Evolutionary conservation across 257 asterid species (phyloP), one percentile per base, ranked within the genome.

Genomic region (Penstemon eatonii): DNA sequence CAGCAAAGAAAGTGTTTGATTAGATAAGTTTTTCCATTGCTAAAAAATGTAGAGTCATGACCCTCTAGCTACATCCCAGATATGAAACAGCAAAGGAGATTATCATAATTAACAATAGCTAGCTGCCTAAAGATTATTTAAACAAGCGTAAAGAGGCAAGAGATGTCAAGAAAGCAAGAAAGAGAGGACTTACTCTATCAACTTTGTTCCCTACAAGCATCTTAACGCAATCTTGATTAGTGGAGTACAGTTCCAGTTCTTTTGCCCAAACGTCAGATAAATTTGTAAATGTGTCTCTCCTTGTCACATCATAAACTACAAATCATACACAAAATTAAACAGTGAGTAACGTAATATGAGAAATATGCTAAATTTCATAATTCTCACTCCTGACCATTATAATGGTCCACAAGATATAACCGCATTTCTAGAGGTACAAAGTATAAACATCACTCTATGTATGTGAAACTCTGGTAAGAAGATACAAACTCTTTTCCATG

Each of bases 161-260:
- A 19, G 37, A 12, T 4, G 42, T 50, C 25, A 55, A 70, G 54
- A 65, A 57, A 37, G 57, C 43, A 50, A 55, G 56, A 57, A 71
- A 47, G 61, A 25, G 2, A 25, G 38, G 72, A 78, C 87, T 65
- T 79, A 91, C 97, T 71, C 81, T 81, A 76, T 91, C 97, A 71
- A 88, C 91, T 91, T 91, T 91, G 86, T 91, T 91, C 18, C 97
- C 97, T 1, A 91, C 96, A 55, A 91, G 95, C 89, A 91, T 91
- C 89, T 91, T 91, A 76, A 86, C 78, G 62, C 96, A 91, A 62
- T 91, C 89, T 74, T 81, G 86, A 71, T 85, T 83, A 53, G 90
- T 86, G 57, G 93, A 86, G 75, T 91, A 91, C 45, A 88, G 84
- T 76, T 91, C 93, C 63, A 91, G 83, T 79, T 91, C 97, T 80